These are phyloP conservation scores for Lineolata rhizophorae DNA, from an alignment of 495 filamentous ascomycete genomes.

Conservation along the genomic window DNA sequence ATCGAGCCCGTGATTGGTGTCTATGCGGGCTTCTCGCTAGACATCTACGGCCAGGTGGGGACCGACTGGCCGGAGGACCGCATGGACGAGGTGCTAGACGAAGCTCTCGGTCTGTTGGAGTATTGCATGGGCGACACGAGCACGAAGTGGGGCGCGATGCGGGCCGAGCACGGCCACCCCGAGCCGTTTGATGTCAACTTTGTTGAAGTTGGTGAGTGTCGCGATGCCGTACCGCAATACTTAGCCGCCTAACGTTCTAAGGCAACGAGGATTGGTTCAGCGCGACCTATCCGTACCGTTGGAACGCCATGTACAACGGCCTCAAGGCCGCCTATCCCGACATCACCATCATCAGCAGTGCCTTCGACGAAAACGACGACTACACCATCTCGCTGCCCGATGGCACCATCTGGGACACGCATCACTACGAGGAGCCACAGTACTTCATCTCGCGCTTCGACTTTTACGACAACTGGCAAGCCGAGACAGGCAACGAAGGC, in stretches of 20 bases:
- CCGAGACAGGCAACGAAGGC: conserved; percentile 7
- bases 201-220: conserved; percentile 31
- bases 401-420: conserved; percentile 20
- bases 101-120: conserved; percentile 13
- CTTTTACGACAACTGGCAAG: conserved; percentile 18
- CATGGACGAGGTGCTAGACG: conserved; percentile 10
- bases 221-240: too few relatives aligned
- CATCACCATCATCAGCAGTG: conserved; percentile 22
- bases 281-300: conserved; percentile 24
- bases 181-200: conserved; percentile 26
- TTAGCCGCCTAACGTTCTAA: too few relatives aligned
- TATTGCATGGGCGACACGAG: conserved; percentile 10
- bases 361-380: conserved; percentile 18
- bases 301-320: conserved; percentile 23
- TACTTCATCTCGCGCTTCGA: conserved; percentile 7
- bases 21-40: conserved; percentile 41
- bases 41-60: conserved; percentile 4
- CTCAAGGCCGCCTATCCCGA: conserved; percentile 26
- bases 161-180: conserved; percentile 24
- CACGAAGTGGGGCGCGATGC: conserved; percentile 22
- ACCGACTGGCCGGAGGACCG: conserved; percentile 2
- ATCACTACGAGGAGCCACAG: conserved; percentile 4
- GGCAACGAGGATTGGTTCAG: conserved; percentile 33
- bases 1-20: conserved; percentile 34
- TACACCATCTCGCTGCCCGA: conserved; percentile 17